These are phyloP conservation scores for Cryptococcus jaspeensis DNA, from an alignment of 1,284 basidiomycete genomes.

Conservation along the genomic window DNA sequence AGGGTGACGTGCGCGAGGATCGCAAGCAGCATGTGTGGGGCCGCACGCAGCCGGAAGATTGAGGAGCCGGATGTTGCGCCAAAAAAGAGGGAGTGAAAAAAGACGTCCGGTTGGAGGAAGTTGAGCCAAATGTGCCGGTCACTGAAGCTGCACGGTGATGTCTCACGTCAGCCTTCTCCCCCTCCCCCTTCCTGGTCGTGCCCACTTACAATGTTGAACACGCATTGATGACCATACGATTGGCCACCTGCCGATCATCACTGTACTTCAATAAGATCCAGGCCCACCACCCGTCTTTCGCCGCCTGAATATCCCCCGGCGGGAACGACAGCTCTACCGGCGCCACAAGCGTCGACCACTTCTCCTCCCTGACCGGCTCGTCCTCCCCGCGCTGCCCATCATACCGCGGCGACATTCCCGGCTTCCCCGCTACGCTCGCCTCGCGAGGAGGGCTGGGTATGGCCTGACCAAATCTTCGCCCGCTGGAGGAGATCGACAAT, in stretches of 20 bases:
- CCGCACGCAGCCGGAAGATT: slow-evolving; percentile 21
- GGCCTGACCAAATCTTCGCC: too few relatives aligned
- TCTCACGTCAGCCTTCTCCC: too few relatives aligned
- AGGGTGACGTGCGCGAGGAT: slow-evolving; percentile 27
- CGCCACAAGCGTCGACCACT: too few relatives aligned
- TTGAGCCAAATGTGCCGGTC: neutral
- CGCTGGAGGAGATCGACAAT: too few relatives aligned
- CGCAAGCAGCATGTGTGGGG: slow-evolving; percentile 27
- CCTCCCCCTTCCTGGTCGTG: too few relatives aligned
- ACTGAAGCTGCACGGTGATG: neutral
- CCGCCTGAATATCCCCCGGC: slow-evolving; percentile 3
- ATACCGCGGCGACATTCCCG: too few relatives aligned
- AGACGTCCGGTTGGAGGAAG: neutral
- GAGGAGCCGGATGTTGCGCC: neutral
- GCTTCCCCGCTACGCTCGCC: too few relatives aligned
- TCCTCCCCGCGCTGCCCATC: too few relatives aligned
- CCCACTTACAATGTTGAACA: slow-evolving; percentile 6
- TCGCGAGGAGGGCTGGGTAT: too few relatives aligned
- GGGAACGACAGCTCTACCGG: neutral
- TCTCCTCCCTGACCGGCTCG: too few relatives aligned
- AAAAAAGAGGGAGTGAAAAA: neutral
- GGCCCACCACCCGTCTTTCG: neutral
- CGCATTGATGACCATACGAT: neutral
- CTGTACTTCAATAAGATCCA: slow-evolving; percentile 15
- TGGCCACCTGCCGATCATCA: slow-evolving; percentile 26